Evolutionary conservation across 108 stramenopile species (phyloP), one percentile per base, ranked within the genome.

Genomic region (Cyclotella kingstonii): DNA sequence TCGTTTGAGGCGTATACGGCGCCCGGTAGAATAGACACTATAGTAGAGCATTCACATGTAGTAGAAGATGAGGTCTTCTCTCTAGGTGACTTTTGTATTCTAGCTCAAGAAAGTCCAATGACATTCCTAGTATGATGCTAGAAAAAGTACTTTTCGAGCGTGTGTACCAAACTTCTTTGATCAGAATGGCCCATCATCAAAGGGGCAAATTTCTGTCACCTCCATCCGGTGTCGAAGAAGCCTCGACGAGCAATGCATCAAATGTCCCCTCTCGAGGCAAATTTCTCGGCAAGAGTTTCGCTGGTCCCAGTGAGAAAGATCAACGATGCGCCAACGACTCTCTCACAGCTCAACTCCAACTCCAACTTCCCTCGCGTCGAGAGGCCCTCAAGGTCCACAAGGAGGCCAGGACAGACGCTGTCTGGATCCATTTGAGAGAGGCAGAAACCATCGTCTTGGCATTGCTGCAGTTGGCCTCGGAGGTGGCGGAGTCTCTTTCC

Each of bases 121-220:
- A n/a, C n/a, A n/a, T n/a, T n/a, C n/a, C n/a, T n/a, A n/a, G n/a
- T n/a, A n/a, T n/a, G n/a, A n/a, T n/a, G n/a, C n/a, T n/a, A n/a
- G n/a, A n/a, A n/a, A n/a, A n/a, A n/a, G n/a, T n/a, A n/a, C n/a
- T n/a, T n/a, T n/a, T n/a, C n/a, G n/a, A n/a, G n/a, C n/a, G n/a
- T n/a, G n/a, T n/a, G n/a, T n/a, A n/a, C n/a, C n/a, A n/a, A n/a
- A n/a, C n/a, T n/a, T n/a, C n/a, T n/a, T n/a, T n/a, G n/a, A n/a
- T n/a, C n/a, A n/a, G n/a, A n/a, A n/a, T n/a, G n/a, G n/a, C n/a
- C n/a, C n/a, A n/a, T 18, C 70, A 53, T 25, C 59, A 54, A 31
- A 60, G 70, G 19, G 70, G 70, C 12, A 71, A 71, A 42, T 71
- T 71, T 39, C 70, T 71, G 28, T 55, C 70, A 2, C 50, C 30